Base-by-base conservation (phyloP, 1,284 basidiomycete genomes). In the Ganoderma boninense region DNA sequence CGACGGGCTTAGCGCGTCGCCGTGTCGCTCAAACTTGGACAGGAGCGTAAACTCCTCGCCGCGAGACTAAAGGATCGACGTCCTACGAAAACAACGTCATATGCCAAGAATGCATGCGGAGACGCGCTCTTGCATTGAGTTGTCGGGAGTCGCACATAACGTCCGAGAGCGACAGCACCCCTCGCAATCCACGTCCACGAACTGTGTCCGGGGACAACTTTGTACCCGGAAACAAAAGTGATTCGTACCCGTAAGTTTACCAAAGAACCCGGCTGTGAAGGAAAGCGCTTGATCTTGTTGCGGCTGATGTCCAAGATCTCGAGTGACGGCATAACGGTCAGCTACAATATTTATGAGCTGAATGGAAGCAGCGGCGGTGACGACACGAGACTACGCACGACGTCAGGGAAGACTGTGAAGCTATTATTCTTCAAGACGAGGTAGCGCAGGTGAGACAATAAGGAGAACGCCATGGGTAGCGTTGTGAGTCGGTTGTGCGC, bases 261-360 rank as follows among this genome's bases (percentile, higher is more conserved):
- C 20, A 99, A 87, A 6, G 91, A 89, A 20, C 97, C 97, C 4
- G 97, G 95, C 69, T 91, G 85, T 1, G 89, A 83, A 11, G 97
- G 97, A 46, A 99, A 83, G 62, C 87, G 84, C 77, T 89, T 91
- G 77, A 99, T 90, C 83, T 93, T 96, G 84, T 99, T 99, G 74
- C 95, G 92, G 74, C 95, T 97, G 62, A 99, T 88, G 81, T 99
- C 97, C 71, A 99, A 85, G 69, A 97, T 98, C 82, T 99, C 97
- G 71, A 99, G 87, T 4, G 93, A 92, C 7, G 94, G 90, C 84
- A 99, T 92, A 29, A 90, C 84, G 65, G 94, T 95, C 66, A 98
- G 86, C 96, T 98, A 68, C 44, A 59, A 64, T 14, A 32, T n/a
- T 3, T 42, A 43, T 65, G 38, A 66, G 46, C 23, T 54, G 23